These are phyloP conservation scores for Ganoderma boninense DNA, from an alignment of 1,284 basidiomycete species.

Conservation along the genomic window DNA sequence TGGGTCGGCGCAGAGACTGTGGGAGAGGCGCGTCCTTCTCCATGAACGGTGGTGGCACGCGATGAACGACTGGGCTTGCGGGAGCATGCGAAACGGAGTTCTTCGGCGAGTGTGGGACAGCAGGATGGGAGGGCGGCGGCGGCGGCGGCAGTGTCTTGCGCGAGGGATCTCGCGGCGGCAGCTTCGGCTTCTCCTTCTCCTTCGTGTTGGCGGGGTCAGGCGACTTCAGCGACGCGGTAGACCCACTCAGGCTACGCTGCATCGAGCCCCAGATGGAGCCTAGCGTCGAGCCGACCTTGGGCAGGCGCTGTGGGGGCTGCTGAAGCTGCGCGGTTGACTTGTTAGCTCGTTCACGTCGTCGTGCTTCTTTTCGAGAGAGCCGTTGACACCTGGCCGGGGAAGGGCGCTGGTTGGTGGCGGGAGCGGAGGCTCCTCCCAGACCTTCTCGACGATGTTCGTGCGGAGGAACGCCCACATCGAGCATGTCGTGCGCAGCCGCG, in stretches of 20 bases:
- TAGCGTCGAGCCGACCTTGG: constrained; percentile 39
- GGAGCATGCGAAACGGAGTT: constrained; percentile 10
- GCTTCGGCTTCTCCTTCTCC: constrained; percentile 29
- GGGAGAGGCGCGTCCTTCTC: constrained; percentile 22
- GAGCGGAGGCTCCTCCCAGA: constrained; percentile 81
- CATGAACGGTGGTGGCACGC: constrained; percentile 32
- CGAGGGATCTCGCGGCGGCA: constrained; percentile 32
- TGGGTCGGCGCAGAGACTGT: neutral
- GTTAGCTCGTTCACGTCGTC: constrained; percentile 1
- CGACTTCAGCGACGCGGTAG: constrained; percentile 28
- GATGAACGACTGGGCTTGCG: constrained; percentile 14
- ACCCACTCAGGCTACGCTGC: constrained; percentile 41
- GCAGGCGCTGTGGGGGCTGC: constrained; percentile 38
- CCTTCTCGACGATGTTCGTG: constrained; percentile 79
- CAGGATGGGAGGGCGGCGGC: constrained; percentile 52
- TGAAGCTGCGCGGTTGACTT: constrained; percentile 35
- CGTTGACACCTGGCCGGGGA: constrained; percentile 30
- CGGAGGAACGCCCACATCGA: constrained; percentile 92
- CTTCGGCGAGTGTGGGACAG: constrained; percentile 30
- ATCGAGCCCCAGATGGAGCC: constrained; percentile 46
- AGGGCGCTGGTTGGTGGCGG: constrained; percentile 40
- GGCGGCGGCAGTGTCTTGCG: constrained; percentile 42
- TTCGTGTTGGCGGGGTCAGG: neutral
- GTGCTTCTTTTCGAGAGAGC: constrained; percentile 29
- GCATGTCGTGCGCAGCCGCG: constrained; percentile 86